Evolutionary conservation across 2,329 filamentous ascomycete genomes (phyloP), one percentile per base, ranked within the genome.

Genomic region (Pseudogymnoascus sp.): DNA sequence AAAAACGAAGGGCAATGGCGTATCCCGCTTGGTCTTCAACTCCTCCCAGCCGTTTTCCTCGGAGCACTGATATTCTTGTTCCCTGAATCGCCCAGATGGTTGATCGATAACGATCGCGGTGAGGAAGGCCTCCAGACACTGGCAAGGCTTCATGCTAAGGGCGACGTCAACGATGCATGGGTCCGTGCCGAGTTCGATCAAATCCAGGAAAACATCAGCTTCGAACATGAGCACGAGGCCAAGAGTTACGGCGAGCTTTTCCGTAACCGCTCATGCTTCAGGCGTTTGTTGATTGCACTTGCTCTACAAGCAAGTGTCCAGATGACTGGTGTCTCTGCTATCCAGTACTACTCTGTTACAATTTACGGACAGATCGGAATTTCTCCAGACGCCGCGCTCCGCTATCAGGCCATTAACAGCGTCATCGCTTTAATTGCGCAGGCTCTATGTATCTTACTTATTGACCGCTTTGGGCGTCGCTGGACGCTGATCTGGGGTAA

Each of bases 401-500:
- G 84, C 63, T 87, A 87, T 69, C 85, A 88, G 69, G 84, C 82
- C 38, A 87, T 87, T 67, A 86, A 83, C 65, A 84, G 81, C 2
- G 78, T 87, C 63, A 83, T 88, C 65, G 84, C 83, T 4, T 71
- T 88, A 4, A 67, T 87, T 33, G 84, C 79, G 0, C 81, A 87
- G 68, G 80, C 82, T 66, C 75, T 79, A 64, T 87, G 84, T 68
- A 84, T 88, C 64, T 68, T 84, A 59, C 74, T 83, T 63, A 86
- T 92, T 66, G 90, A 92, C 71, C 79, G 77, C 35, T 81, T 87
- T 7, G 90, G 90, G 59, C 85, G 90, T 51, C 82, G 90, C 63
- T 85, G 85, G 82, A 85, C 87, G 0, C 75, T 92, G 58, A 92
- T 93, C 64, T 69, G 77, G 10, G 89, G 89, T 15, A 92, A 92